Base-by-base conservation (phyloP, 768 basidiomycete genomes). In the Russula lepida region DNA sequence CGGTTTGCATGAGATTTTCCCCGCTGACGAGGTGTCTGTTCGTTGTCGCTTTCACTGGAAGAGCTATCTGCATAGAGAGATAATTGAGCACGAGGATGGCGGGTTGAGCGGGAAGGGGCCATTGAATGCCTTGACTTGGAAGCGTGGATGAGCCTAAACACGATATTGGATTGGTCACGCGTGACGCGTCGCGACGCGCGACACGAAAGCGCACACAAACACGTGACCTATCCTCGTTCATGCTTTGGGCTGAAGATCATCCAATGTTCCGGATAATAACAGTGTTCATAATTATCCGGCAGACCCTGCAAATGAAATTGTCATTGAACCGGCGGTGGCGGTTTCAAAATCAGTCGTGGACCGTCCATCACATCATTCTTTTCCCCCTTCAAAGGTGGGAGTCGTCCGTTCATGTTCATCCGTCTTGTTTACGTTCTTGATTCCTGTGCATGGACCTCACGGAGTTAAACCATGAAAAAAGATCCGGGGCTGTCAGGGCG, bases 1-100 rank as follows among this genome's bases (percentile, higher is more conserved):
- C 66, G 66, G 23, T 50, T 32, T 23, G 39, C 30, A 13, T 61
- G 56, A 19, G 54, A 54, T 32, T 59, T 65, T 33, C 30, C 32
- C n/a, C 59, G 52, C 32, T 60, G 58, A 23, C 64, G 64, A 6
- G 64, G 64, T 4, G 56, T 65, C 37, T 37, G 55, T 78, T 73
- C 51, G 70, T 69, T 44, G 72, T 74, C 64, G 74, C 79, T 70
- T 72, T n/a, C 64, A 8, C 63, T 56, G 12, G 63, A 57, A 23
- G 58, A 51, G 23, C 35, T 57, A 48, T 66, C 66, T 5, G 64
- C 66, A 37, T 66, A 66, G 6, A 62, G 60, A 6, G 64, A 41
- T 44, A 58, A 30, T 21, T 58, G 65, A 21, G 63, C 47, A 17
- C 39, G 59, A 35, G 56, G 32, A 32, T 50, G 53, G 37, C 66